Conservation (phyloP, 805 yeast genomes). For the Metschnikowia cubensis region DNA sequence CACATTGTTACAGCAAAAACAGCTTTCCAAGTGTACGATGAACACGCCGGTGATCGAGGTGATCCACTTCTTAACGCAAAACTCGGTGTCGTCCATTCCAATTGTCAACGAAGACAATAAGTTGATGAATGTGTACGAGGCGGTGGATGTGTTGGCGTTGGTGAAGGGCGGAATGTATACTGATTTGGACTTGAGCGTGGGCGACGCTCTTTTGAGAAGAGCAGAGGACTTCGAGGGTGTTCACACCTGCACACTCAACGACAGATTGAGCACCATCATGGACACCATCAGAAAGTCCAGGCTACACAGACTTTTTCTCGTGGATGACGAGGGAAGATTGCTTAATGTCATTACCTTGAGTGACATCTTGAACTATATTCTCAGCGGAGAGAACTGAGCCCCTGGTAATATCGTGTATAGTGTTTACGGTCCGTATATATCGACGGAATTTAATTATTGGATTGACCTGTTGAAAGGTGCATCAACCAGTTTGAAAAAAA, state of each 20-base stretch:
- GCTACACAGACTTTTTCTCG: constrained; percentile 87
- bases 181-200: constrained; percentile 85
- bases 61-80: constrained; percentile 71
- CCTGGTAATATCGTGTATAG: not conserved
- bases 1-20: constrained; percentile 51
- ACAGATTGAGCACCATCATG: constrained; percentile 81
- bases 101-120: constrained; percentile 71
- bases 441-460: not conserved
- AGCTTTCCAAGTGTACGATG: constrained; percentile 79
- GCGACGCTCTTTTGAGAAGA: constrained; percentile 90
- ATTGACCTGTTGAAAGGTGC: no score
- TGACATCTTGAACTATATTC: constrained; percentile 80
- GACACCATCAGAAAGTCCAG: constrained; percentile 90
- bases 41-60: constrained; percentile 92
- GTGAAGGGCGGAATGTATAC: constrained; percentile 93
- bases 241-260: constrained; percentile 87
- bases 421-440: not conserved
- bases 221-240: constrained; percentile 98
- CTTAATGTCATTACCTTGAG: constrained; percentile 85
- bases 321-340: constrained; percentile 74
- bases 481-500: no score
- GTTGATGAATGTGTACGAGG: constrained; percentile 88
- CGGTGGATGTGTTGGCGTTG: constrained; percentile 87
- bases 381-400: constrained; percentile 52
- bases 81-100: constrained; percentile 89